Percentiles rank a stretch among this genome's conserved stretches.
These are phyloP conservation scores for Eimeria tenella DNA, from an alignment of 169 alveolate genomes.

Conservation along the genomic window DNA sequence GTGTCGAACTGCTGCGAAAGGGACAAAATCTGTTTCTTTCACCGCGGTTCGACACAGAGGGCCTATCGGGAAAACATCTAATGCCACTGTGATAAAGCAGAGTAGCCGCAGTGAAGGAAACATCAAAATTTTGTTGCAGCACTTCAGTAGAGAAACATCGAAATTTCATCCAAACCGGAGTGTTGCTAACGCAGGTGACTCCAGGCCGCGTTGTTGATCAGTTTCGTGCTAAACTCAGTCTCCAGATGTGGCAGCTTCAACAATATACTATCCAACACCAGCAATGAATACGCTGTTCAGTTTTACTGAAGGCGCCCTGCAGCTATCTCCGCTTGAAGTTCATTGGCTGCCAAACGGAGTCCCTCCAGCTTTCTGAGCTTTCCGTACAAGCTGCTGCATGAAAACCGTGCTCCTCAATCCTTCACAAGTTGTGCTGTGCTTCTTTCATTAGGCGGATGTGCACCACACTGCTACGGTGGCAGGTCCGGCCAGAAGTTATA, in stretches of 20 bases:
- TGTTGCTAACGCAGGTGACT: not conserved
- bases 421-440: not conserved
- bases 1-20: not conserved
- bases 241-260: conserved; percentile 23
- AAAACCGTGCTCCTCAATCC: conserved; percentile 3
- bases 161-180: not conserved
- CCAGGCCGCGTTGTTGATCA: not conserved
- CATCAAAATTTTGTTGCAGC: not conserved
- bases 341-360: not conserved
- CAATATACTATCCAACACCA: conserved; percentile 29
- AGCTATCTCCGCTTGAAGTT: not conserved
- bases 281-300: conserved; percentile 7
- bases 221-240: not conserved
- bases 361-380: not conserved
- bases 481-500: not conserved
- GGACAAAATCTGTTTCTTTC: too few species aligned
- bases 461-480: not conserved
- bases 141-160: too few species aligned
- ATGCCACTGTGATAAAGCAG: not conserved
- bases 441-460: not conserved
- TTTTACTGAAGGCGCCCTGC: conserved; percentile 20
- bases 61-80: not conserved
- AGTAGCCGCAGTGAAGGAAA: conserved; percentile 13
- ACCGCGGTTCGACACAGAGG: not conserved
- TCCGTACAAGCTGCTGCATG: not conserved